A percentile compares a stretch with the other conserved stretches of the same genome.
These are phyloP conservation scores for Diophrys sp. DNA, from an alignment of 73 alveolate genomes.

Conservation along the genomic window DNA sequence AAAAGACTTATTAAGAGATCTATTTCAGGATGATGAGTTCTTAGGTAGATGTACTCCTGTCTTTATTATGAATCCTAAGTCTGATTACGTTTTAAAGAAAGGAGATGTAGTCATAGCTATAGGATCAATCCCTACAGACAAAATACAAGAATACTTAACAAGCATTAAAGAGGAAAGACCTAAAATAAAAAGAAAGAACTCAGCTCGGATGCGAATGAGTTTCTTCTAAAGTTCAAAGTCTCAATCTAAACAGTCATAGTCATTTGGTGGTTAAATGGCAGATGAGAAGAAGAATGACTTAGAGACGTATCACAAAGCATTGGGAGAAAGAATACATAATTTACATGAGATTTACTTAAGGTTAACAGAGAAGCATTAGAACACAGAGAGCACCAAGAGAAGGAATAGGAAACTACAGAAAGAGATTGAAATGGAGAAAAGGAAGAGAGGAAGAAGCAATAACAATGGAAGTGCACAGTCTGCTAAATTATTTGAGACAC, in stretches of 20 bases:
- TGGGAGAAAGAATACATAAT: not conserved
- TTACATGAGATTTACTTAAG: not conserved
- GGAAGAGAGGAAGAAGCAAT: not conserved
- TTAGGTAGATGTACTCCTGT: not conserved
- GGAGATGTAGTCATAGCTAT: not conserved
- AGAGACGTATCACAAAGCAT: not conserved
- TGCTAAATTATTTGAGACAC: not conserved
- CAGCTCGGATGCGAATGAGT: not conserved
- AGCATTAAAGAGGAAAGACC: not conserved
- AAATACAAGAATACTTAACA: not conserved
- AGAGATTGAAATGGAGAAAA: not conserved
- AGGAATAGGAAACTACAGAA: not conserved
- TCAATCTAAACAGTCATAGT: not conserved
- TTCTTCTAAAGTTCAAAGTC: not conserved
- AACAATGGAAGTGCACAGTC: not conserved
- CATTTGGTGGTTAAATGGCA: not conserved
- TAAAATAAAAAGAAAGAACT: not conserved
- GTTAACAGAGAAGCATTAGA: not conserved
- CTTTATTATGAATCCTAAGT: not conserved
- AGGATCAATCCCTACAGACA: not conserved
- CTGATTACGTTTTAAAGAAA: not conserved
- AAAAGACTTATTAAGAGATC: no score
- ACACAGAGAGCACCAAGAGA: not conserved
- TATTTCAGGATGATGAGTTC: not conserved
- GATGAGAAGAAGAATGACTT: not conserved